These are phyloP conservation scores for Luzula sylvatica DNA, from an alignment of 176 grass and related monocot species.

Conservation along the genomic window DNA sequence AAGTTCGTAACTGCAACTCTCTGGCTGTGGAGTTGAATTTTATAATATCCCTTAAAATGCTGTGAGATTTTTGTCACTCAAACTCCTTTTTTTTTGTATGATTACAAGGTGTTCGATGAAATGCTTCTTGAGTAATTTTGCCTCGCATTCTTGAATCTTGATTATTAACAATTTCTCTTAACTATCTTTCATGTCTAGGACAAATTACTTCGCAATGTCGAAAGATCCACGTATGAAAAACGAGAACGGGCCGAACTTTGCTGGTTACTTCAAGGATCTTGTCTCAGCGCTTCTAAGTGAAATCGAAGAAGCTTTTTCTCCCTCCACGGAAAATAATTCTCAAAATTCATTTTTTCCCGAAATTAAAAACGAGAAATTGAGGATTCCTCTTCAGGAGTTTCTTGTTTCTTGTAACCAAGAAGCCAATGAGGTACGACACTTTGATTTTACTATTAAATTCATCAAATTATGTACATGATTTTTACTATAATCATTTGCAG, in stretches of 20 bases:
- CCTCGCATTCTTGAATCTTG: too few relatives aligned
- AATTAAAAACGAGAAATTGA: slow-evolving; percentile 30
- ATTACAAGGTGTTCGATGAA: too few relatives aligned
- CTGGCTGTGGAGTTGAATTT: too few relatives aligned
- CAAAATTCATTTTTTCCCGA: slow-evolving; percentile 16
- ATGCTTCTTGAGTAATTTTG: too few relatives aligned
- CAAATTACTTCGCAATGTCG: slow-evolving; percentile 16
- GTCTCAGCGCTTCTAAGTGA: slow-evolving; percentile 12
- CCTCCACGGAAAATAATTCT: neutral
- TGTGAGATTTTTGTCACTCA: too few relatives aligned
- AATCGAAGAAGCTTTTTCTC: neutral
- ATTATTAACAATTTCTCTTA: too few relatives aligned
- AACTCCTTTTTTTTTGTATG: too few relatives aligned
- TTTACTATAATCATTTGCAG: slow-evolving; percentile 12
- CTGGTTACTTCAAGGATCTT: slow-evolving; percentile 33
- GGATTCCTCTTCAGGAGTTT: slow-evolving; percentile 20
- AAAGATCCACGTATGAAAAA: slow-evolving; percentile 12
- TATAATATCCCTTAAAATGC: too few relatives aligned
- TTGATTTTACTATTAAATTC: too few relatives aligned
- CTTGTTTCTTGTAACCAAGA: slow-evolving; percentile 29
- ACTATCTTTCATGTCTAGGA: too few relatives aligned
- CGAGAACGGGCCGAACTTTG: slow-evolving; percentile 29
- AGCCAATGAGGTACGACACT: slow-evolving; percentile 34
- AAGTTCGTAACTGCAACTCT: too few relatives aligned
- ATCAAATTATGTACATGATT: neutral